These are phyloP conservation scores for Clarireedia homoeocarpa DNA, from an alignment of 2,329 filamentous ascomycete species.

Conservation along the genomic window DNA sequence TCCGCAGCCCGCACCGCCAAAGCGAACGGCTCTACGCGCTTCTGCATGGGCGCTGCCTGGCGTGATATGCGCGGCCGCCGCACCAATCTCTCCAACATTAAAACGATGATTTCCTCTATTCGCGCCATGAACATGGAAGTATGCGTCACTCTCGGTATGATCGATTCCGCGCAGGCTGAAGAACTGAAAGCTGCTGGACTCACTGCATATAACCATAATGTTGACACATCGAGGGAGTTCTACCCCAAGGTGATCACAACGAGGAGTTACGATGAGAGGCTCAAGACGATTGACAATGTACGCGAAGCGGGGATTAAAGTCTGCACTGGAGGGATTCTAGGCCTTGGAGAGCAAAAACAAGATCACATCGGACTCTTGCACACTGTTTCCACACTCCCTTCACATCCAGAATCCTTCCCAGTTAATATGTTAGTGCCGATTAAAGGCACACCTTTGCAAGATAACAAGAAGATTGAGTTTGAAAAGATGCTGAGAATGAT, in stretches of 20 bases:
- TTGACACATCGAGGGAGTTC: slow-evolving; percentile 84
- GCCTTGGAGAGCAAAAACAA: slow-evolving; percentile 68
- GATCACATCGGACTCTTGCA: slow-evolving; percentile 80
- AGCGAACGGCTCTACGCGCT: slow-evolving; percentile 78
- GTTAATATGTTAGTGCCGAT: slow-evolving; percentile 89
- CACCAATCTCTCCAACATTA: slow-evolving; percentile 74
- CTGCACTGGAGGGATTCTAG: slow-evolving; percentile 83
- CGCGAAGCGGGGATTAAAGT: slow-evolving; percentile 83
- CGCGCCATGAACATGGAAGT: slow-evolving; percentile 78
- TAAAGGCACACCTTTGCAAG: slow-evolving; percentile 77
- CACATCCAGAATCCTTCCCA: slow-evolving; percentile 83
- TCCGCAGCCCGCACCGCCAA: slow-evolving; percentile 69
- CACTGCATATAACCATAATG: slow-evolving; percentile 91
- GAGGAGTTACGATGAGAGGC: slow-evolving; percentile 76
- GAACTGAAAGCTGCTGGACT: slow-evolving; percentile 78
- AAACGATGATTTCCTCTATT: slow-evolving; percentile 77
- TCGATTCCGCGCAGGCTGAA: slow-evolving; percentile 70
- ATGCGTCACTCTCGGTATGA: slow-evolving; percentile 92
- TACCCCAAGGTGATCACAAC: slow-evolving; percentile 84
- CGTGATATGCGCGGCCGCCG: slow-evolving; percentile 88
- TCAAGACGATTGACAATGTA: slow-evolving; percentile 72
- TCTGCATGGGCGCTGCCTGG: slow-evolving; percentile 95
- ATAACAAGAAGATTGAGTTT: slow-evolving; percentile 65
- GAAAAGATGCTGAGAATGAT: slow-evolving; percentile 75
- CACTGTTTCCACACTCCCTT: slow-evolving; percentile 71